Conservation (phyloP, 352 stramenopile genomes). For the Poterioochromonas sp. region DNA sequence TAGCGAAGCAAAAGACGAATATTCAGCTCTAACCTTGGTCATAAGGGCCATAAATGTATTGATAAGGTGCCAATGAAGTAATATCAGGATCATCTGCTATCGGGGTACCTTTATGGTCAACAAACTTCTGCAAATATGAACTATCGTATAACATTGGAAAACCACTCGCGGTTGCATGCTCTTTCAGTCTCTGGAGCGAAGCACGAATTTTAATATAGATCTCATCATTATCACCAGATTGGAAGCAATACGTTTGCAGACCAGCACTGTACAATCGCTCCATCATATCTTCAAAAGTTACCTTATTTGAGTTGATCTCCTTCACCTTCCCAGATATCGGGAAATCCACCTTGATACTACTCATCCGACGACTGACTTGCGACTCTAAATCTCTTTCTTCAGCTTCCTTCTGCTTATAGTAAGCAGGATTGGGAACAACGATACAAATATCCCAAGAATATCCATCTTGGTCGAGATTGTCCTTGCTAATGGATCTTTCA, state of each 20-base stretch:
- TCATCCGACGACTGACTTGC: too few species aligned
- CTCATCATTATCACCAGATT: conserved; percentile 6
- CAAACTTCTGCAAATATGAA: too few species aligned
- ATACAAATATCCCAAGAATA: neutral
- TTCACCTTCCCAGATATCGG: too few species aligned
- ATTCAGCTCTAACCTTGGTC: too few species aligned
- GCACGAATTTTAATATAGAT: conserved; percentile 16
- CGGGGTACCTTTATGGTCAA: neutral
- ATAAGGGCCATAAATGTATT: conserved; percentile 19
- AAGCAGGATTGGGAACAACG: neutral
- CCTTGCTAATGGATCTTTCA: neutral
- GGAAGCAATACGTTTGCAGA: conserved; percentile 19
- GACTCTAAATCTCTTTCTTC: neutral
- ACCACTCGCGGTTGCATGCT: neutral
- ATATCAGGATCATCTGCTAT: conserved; percentile 1
- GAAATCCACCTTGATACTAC: too few species aligned
- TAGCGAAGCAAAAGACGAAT: too few species aligned
- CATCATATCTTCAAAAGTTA: neutral
- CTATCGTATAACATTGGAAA: neutral
- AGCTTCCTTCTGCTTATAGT: neutral
- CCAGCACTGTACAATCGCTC: neutral
- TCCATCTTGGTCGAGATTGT: neutral
- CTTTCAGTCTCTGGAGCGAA: neutral
- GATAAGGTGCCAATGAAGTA: neutral
- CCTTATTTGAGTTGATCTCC: neutral